phyloP scores from a whole-genome alignment of 805 yeast species.

The Candida dajiaensis region DNA sequence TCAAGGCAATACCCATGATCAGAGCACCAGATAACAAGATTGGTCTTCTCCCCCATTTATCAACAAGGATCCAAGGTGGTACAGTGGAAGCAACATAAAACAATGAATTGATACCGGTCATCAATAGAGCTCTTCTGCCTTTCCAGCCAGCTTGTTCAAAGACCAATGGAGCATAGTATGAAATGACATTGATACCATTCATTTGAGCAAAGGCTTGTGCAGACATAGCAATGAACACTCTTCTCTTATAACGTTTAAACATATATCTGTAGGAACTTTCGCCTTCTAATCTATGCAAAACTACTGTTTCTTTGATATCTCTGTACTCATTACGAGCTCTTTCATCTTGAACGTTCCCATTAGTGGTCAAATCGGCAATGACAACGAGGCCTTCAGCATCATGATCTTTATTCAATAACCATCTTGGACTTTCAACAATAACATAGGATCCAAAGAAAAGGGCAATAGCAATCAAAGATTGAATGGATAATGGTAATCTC shows the following conservation, averaged over 20 bases:
- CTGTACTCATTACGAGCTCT: slow-evolving; percentile 68
- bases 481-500: slow-evolving; percentile 75
- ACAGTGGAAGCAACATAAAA: slow-evolving; percentile 61
- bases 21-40: slow-evolving; percentile 73
- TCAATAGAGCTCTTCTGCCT: slow-evolving; percentile 79
- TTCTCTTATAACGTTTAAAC: slow-evolving; percentile 66
- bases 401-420: slow-evolving; percentile 79
- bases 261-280: slow-evolving; percentile 68
- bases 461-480: slow-evolving; percentile 65
- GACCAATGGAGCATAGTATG: slow-evolving; percentile 90
- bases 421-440: slow-evolving; percentile 84
- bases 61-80: slow-evolving; percentile 90
- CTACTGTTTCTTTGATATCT: slow-evolving; percentile 74
- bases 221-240: slow-evolving; percentile 83
- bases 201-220: slow-evolving; percentile 91
- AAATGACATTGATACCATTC: slow-evolving; percentile 88
- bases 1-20: slow-evolving; percentile 69
- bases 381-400: slow-evolving; percentile 81
- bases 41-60: slow-evolving; percentile 89
- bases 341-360: slow-evolving; percentile 67
- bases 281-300: slow-evolving; percentile 75
- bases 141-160: slow-evolving; percentile 95
- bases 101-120: slow-evolving; percentile 78
- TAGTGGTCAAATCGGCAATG: slow-evolving; percentile 75
- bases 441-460: slow-evolving; percentile 69